These are phyloP conservation scores for Fraxinus albicans DNA, from an alignment of 305 asterid genomes.

Conservation along the genomic window DNA sequence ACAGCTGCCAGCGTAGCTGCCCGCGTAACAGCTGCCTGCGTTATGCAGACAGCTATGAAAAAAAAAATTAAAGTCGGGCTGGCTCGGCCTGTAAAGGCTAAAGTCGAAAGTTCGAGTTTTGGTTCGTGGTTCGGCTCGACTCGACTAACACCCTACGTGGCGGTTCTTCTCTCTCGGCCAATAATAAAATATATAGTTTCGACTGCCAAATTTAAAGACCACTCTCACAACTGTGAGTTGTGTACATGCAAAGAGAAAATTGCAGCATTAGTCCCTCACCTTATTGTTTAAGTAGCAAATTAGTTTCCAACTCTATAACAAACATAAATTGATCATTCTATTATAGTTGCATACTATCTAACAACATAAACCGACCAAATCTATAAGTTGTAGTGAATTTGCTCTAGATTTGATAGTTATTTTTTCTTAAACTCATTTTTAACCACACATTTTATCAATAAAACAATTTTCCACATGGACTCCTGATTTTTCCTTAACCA, in stretches of 20 bases:
- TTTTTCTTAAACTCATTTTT: too few species aligned
- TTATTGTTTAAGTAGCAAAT: not conserved
- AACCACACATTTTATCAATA: too few species aligned
- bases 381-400: not conserved
- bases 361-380: not conserved
- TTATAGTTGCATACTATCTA: not conserved
- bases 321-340: not conserved
- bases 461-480: too few species aligned
- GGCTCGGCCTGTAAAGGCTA: rapidly evolving
- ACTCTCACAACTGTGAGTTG: not conserved
- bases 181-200: not conserved
- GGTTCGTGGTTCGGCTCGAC: too few species aligned
- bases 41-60: too few species aligned
- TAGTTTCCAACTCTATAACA: not conserved
- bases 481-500: too few species aligned
- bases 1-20: too few species aligned
- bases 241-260: not conserved
- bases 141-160: too few species aligned
- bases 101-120: too few species aligned
- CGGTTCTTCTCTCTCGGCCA: not conserved
- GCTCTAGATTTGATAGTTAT: not conserved
- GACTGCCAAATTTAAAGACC: not conserved
- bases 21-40: too few species aligned
- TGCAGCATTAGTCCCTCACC: not conserved
- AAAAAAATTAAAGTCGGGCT: too few species aligned